Evolutionary conservation across 345 rosid species (phyloP).

Genomic region (Angophora floribunda): DNA sequence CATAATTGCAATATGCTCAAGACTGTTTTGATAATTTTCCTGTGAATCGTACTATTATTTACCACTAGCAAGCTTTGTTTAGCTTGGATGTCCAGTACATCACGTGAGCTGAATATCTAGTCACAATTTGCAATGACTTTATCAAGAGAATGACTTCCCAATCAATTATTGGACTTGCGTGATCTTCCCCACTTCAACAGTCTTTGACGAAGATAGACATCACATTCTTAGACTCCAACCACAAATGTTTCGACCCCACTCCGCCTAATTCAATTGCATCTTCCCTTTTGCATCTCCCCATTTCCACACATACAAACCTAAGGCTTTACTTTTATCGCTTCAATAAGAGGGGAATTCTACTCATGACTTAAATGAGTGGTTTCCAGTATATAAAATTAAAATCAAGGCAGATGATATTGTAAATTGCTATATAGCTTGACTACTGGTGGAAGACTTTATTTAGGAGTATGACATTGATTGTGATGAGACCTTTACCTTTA

Average conservation of each 20-base stretch:
- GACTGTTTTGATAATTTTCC: accelerated
- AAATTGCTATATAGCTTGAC: too few relatives aligned
- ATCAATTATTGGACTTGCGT: background rate
- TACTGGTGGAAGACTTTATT: too few relatives aligned
- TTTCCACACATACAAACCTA: background rate
- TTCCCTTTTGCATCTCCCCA: background rate
- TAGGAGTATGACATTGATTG: too few relatives aligned
- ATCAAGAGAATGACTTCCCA: background rate
- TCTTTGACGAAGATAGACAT: background rate
- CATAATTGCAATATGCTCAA: accelerated
- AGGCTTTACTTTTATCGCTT: background rate
- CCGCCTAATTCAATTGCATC: background rate
- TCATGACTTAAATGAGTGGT: background rate
- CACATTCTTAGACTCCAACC: background rate
- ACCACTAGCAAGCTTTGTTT: background rate
- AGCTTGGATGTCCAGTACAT: background rate
- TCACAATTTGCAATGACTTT: background rate
- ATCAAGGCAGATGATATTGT: too few relatives aligned
- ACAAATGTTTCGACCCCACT: background rate
- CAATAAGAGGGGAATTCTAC: background rate
- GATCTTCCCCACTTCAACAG: background rate
- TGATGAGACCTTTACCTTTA: too few relatives aligned
- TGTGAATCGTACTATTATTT: too few relatives aligned
- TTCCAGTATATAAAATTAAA: background rate
- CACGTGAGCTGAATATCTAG: background rate